A percentile compares a stretch with the other conserved stretches of the same genome.
phyloP scores from a whole-genome alignment of 257 asterid species.

The Phtheirospermum japonicum region DNA sequence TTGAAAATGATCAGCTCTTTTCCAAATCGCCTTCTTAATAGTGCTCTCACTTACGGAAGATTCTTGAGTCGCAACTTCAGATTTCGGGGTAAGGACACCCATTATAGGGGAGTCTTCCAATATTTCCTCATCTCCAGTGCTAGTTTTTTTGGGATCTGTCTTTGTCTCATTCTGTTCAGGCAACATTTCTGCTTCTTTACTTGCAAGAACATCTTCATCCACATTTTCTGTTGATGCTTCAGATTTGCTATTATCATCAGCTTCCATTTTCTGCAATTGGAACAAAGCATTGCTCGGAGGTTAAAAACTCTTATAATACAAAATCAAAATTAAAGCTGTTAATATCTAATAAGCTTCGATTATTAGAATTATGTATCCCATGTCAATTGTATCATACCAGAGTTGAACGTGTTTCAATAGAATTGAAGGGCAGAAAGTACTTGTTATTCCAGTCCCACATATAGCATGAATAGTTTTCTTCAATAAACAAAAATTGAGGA shows the following conservation, averaged over 20 bases:
- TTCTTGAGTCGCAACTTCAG: constrained; percentile 45
- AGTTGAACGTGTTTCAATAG: neutral
- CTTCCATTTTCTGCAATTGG: constrained; percentile 57
- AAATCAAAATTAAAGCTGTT: constrained; percentile 6
- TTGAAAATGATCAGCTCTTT: constrained; percentile 66
- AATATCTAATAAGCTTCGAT: constrained; percentile 14
- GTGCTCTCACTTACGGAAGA: constrained; percentile 48
- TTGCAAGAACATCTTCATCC: constrained; percentile 28
- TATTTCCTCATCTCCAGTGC: constrained; percentile 44
- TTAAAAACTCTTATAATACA: neutral
- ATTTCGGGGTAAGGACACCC: constrained; percentile 63
- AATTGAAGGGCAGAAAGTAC: neutral
- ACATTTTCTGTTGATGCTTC: constrained; percentile 32
- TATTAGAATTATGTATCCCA: constrained; percentile 9
- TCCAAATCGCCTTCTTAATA: constrained; percentile 67
- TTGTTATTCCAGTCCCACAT: neutral
- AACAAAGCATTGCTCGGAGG: constrained; percentile 26
- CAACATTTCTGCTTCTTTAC: constrained; percentile 32
- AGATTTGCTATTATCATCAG: constrained; percentile 37
- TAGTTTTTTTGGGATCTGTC: constrained; percentile 34
- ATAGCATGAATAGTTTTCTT: neutral
- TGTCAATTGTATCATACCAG: constrained; percentile 3
- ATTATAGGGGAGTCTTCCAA: constrained; percentile 87
- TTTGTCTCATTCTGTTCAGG: constrained; percentile 44
- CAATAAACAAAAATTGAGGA: constrained; percentile 1